These are phyloP conservation scores for Gossypium anomalum DNA, from an alignment of 345 rosid genomes.

Conservation along the genomic window DNA sequence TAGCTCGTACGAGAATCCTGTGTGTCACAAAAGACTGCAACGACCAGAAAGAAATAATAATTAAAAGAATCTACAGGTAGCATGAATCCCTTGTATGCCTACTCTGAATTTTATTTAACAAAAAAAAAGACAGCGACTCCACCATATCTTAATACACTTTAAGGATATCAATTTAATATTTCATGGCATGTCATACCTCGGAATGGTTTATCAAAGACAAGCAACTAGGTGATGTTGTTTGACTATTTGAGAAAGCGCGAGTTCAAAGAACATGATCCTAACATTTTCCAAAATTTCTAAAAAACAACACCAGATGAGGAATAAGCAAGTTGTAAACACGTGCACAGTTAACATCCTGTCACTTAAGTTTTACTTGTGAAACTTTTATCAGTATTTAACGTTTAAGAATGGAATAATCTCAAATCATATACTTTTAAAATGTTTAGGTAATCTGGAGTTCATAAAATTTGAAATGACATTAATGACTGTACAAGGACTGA, in stretches of 20 bases:
- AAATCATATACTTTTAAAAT: background rate
- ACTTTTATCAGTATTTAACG: too few relatives aligned
- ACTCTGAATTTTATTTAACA: background rate
- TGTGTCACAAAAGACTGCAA: conserved; percentile 77
- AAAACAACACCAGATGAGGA: background rate
- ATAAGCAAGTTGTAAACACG: background rate
- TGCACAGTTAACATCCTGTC: background rate
- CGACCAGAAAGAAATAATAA: conserved; percentile 9
- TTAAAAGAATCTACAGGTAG: background rate
- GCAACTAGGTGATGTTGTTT: background rate
- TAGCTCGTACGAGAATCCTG: conserved; percentile 39
- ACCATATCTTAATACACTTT: background rate
- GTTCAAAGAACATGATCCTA: background rate
- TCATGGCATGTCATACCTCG: background rate
- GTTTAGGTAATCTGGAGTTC: background rate
- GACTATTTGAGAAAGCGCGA: background rate
- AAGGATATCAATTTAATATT: background rate
- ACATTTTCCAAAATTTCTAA: background rate
- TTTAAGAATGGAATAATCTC: background rate
- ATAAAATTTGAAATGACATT: background rate
- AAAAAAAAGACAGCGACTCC: background rate
- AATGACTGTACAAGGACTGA: background rate
- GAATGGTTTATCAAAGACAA: background rate
- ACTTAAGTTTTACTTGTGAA: too few relatives aligned
- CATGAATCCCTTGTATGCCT: background rate